Evolutionary conservation across 78 protist species (phyloP).

Genomic region (Guillardia theta): DNA sequence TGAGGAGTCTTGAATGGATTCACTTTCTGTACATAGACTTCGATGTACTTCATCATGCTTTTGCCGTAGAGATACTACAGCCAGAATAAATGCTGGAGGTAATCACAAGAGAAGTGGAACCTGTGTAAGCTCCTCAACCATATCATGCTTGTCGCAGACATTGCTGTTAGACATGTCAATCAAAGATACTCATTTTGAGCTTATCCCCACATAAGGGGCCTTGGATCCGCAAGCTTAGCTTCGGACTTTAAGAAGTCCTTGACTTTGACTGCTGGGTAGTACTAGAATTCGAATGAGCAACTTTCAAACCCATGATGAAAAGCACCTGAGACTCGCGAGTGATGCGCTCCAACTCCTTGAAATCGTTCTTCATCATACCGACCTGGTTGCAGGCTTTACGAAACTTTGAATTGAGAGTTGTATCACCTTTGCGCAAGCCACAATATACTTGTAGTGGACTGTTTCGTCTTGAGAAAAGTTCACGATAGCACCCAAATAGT

Average conservation of each 20-base stretch:
- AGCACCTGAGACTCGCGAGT: constrained; percentile 78
- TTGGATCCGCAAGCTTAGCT: constrained; percentile 87
- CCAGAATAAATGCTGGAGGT: too few species aligned
- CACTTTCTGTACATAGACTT: constrained; percentile 90
- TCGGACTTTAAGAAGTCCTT: constrained; percentile 93
- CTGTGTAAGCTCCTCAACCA: constrained; percentile 92
- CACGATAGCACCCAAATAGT: constrained; percentile 65
- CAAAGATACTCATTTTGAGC: too few species aligned
- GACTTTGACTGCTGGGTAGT: constrained; percentile 51
- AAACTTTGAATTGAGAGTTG: neutral
- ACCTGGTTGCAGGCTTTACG: neutral
- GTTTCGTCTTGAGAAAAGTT: neutral
- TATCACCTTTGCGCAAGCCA: constrained; percentile 88
- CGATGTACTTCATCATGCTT: constrained; percentile 85
- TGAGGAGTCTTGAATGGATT: constrained; percentile 75
- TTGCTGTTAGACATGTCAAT: constrained; percentile 97
- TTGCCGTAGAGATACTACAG: constrained; percentile 86
- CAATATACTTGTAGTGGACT: constrained; percentile 89
- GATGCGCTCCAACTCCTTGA: constrained; percentile 95
- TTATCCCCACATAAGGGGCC: constrained; percentile 97
- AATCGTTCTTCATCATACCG: constrained; percentile 65
- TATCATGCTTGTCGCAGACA: constrained; percentile 20
- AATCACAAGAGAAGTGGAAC: too few species aligned
- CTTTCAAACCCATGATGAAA: too few species aligned
- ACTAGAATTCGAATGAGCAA: too few species aligned